Conservation (phyloP, 441 rosid genomes). For the Rhodomyrtus psidioides region DNA sequence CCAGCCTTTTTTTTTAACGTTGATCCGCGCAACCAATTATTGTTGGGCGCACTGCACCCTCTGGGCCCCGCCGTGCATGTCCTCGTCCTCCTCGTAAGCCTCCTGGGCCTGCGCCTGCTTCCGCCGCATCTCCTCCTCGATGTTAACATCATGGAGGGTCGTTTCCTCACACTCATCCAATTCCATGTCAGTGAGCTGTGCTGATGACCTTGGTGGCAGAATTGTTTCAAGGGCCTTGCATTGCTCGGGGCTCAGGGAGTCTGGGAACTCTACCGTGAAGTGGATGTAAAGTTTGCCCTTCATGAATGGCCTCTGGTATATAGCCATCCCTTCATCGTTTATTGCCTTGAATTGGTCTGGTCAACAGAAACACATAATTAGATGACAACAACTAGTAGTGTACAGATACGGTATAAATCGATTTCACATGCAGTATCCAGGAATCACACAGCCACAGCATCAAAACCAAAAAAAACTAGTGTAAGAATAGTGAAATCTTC, state of each 20-base stretch:
- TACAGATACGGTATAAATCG: not conserved
- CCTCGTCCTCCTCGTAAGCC: constrained; percentile 84
- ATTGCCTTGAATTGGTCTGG: constrained; percentile 80
- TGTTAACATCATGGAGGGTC: constrained; percentile 73
- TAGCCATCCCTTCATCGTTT: constrained; percentile 91
- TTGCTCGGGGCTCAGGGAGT: constrained; percentile 52
- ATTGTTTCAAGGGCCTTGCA: constrained; percentile 58
- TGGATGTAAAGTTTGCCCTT: constrained; percentile 85
- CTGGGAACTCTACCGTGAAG: constrained; percentile 82
- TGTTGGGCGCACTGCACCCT: constrained; percentile 97
- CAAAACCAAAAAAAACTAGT: not conserved
- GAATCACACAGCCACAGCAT: not conserved
- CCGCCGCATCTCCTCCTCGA: constrained; percentile 83
- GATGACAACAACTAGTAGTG: not conserved
- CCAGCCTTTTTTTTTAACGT: not conserved
- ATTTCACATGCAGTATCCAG: not conserved
- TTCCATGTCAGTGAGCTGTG: constrained; percentile 72
- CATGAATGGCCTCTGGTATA: constrained; percentile 88
- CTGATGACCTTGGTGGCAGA: constrained; percentile 52
- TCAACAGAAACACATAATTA: not conserved
- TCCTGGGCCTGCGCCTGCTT: constrained; percentile 67
- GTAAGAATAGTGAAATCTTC: not conserved
- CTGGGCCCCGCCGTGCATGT: constrained; percentile 71
- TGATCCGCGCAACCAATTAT: constrained; percentile 12
- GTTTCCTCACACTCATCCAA: constrained; percentile 95